phyloP scores from a whole-genome alignment of 2,329 filamentous ascomycete species.

The Cryphonectria parasitica region DNA sequence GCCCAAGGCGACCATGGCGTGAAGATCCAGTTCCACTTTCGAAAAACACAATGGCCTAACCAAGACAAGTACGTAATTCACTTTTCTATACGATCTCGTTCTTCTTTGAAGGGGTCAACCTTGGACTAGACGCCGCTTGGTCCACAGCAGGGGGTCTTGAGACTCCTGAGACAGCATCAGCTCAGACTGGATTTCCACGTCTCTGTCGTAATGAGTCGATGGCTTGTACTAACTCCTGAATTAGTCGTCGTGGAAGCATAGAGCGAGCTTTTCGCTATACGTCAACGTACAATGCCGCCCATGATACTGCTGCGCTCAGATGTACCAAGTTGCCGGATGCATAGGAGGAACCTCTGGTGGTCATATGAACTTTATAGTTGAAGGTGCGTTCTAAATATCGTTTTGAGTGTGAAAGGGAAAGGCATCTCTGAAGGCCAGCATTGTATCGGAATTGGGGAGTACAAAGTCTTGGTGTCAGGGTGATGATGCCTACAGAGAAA shows the following conservation, averaged over 20 bases:
- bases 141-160: too few species aligned
- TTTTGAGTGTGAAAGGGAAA: background rate
- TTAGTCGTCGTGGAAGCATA: background rate
- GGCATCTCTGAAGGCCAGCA: background rate
- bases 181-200: too few species aligned
- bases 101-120: too few species aligned
- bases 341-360: background rate
- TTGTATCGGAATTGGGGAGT: background rate
- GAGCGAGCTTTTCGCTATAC: background rate
- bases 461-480: background rate
- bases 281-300: background rate
- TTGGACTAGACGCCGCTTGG: too few species aligned
- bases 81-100: background rate
- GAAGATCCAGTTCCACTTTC: slow-evolving; percentile 1
- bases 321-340: background rate
- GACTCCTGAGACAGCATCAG: too few species aligned
- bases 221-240: background rate
- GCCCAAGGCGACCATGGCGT: background rate
- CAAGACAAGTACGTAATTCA: background rate
- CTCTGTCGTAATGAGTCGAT: background rate
- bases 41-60: background rate
- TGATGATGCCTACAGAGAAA: background rate
- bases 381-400: background rate
- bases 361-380: background rate
- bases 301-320: background rate